A percentile compares a stretch with the other conserved stretches of the same genome.
phyloP scores from a whole-genome alignment of 2,329 filamentous ascomycete genomes.

The Pseudopithomyces chartarum region DNA sequence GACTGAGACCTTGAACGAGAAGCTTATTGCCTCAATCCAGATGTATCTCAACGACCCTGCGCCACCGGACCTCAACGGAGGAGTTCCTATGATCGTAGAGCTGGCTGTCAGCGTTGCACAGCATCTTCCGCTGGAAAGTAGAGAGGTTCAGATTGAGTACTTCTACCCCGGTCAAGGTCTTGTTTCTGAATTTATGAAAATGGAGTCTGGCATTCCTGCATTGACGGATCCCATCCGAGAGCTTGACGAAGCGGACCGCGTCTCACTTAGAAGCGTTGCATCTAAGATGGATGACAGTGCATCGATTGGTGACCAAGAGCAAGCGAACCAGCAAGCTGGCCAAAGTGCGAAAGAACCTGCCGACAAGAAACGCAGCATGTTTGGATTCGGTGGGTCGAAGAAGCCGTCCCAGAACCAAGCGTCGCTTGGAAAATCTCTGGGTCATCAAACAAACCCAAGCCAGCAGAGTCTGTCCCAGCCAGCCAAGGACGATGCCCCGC shows the following conservation, averaged over 20 bases:
- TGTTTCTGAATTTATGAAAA: conserved; percentile 78
- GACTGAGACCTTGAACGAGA: conserved; percentile 64
- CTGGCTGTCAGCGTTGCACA: conserved; percentile 83
- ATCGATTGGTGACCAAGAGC: conserved; percentile 37
- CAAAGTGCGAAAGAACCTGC: conserved; percentile 24
- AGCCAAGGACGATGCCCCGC: conserved; percentile 46
- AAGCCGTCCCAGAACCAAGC: conserved; percentile 36
- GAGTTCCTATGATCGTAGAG: conserved; percentile 90
- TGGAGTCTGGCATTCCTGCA: conserved; percentile 65
- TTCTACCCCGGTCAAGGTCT: conserved; percentile 77
- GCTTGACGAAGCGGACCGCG: conserved; percentile 49
- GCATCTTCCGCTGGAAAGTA: conserved; percentile 86
- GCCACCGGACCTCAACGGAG: conserved; percentile 81
- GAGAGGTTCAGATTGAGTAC: conserved; percentile 87
- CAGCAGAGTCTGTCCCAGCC: conserved; percentile 43
- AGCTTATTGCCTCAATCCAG: conserved; percentile 72
- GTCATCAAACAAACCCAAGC: conserved; percentile 25
- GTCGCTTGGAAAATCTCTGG: conserved; percentile 45
- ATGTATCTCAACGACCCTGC: conserved; percentile 77
- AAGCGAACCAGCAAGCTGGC: conserved; percentile 19
- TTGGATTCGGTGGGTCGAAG: conserved; percentile 50
- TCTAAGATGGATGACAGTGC: conserved; percentile 36
- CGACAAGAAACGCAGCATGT: conserved; percentile 49
- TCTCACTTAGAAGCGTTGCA: conserved; percentile 40
- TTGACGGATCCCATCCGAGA: conserved; percentile 50